Base-by-base conservation (phyloP, 1,139 yeast genomes). In the Scheffersomyces parashehatae region DNA sequence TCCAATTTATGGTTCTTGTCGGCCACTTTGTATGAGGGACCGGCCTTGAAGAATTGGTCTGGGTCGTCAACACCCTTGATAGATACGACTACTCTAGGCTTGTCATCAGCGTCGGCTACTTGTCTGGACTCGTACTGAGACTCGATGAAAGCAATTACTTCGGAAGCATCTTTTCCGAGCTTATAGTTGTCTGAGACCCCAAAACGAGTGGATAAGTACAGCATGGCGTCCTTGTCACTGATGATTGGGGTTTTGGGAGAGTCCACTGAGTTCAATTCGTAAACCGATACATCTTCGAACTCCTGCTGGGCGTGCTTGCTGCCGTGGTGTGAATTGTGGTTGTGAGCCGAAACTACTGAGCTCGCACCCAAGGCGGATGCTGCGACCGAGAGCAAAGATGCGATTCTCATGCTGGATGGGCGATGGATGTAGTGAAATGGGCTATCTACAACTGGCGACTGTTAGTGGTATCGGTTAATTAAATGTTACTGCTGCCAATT, bases 141-240 rank as follows among this genome's bases (percentile, higher is more conserved):
- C 30, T 60, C 59, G 38, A 70, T 49, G 42, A 66, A 63, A 14
- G 64, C 56, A 37, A 58, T 65, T 54, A 59, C 59, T 32, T 48
- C 56, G 7, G 59, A 57, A 16, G 58, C 49, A 36, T 64, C 55
- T 8, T 42, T 20, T 24, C 53, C 54, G 38, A 72, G 54, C 32
- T 60, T 55, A 47, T 67, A 67, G 45, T 57, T 60, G 33, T 62
- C 65, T 15, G 73, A 64, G 24, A 69, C 61, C 15, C 67, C 74
- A 45, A 73, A 60, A 48, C 65, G 68, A 47, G 76, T 81, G 32
- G 77, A 72, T 47, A 77, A 65, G 51, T 72, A 43, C 10, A 56
- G 48, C 32, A 59, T 51, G 5, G 65, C 65, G 29, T 59, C 60
- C n/a, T 59, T 44, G 28, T 45, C 49, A 11, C 52, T 47, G 16